A percentile compares a stretch with the other conserved stretches of the same genome.
These are phyloP conservation scores for Tetrahymena elliotti DNA, from an alignment of 73 alveolate genomes.

Conservation along the genomic window DNA sequence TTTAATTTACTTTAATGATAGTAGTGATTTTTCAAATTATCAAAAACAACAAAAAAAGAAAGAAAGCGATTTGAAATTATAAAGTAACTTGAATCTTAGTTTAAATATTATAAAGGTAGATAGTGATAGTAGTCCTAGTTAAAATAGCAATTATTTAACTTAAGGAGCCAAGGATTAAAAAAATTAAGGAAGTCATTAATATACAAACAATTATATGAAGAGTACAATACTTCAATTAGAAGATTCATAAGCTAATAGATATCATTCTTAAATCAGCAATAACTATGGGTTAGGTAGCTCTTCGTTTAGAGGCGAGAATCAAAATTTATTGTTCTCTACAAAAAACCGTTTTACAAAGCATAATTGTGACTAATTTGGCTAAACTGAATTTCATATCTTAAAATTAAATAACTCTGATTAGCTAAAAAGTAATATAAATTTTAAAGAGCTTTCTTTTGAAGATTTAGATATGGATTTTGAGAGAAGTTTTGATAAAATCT, in stretches of 20 bases:
- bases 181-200: no score
- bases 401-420: not conserved
- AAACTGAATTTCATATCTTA: not conserved
- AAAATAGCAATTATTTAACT: not conserved
- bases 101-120: not conserved
- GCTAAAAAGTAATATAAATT: not conserved
- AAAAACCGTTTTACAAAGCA: not conserved
- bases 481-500: not conserved
- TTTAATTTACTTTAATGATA: not conserved
- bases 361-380: not conserved
- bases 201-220: not conserved
- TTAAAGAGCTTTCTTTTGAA: not conserved
- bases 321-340: not conserved
- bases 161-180: no score
- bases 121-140: not conserved
- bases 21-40: not conserved
- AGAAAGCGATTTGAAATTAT: no score
- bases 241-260: not conserved
- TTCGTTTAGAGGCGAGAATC: not conserved
- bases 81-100: not conserved
- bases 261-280: no score
- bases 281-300: not conserved
- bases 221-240: not conserved
- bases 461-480: not conserved
- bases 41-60: no score